Conservation (phyloP, 768 basidiomycete species). For the Amanita brunnescens region DNA sequence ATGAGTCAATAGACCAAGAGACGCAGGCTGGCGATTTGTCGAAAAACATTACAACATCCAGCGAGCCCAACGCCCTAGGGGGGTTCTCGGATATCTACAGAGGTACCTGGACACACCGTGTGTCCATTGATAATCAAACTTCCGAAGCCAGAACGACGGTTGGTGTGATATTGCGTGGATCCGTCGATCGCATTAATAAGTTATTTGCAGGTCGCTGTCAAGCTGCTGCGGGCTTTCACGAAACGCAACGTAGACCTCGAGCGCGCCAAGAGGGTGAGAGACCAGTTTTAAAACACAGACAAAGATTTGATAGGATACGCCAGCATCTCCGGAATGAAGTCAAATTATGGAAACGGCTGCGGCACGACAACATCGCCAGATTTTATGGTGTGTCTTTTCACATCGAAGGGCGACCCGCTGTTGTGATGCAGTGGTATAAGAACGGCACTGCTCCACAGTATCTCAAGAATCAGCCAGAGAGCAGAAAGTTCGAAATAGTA, state of each 20-base stretch:
- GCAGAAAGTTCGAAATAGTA: constrained; percentile 15
- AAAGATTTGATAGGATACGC: neutral
- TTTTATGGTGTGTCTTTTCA: constrained; percentile 32
- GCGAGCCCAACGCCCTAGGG: constrained; percentile 14
- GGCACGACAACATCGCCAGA: constrained; percentile 32
- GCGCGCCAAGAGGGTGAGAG: constrained; percentile 13
- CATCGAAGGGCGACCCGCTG: constrained; percentile 20
- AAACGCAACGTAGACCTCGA: constrained; percentile 11
- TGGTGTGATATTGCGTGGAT: neutral
- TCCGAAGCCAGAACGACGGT: neutral
- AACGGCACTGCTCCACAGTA: constrained; percentile 18
- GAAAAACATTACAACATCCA: constrained; percentile 7
- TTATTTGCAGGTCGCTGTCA: constrained; percentile 18
- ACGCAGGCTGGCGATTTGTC: constrained; percentile 15
- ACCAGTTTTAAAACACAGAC: neutral
- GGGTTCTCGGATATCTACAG: constrained; percentile 20
- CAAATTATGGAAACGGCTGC: constrained; percentile 29
- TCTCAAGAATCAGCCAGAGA: constrained; percentile 10
- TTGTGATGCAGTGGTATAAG: constrained; percentile 35
- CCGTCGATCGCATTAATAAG: neutral
- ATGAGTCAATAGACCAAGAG: neutral
- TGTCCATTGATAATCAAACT: neutral
- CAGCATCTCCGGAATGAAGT: constrained; percentile 36
- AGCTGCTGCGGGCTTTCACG: constrained; percentile 17
- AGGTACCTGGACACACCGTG: constrained; percentile 11